Evolutionary conservation across 441 rosid species (phyloP).

Genomic region (Biscutella laevigata): DNA sequence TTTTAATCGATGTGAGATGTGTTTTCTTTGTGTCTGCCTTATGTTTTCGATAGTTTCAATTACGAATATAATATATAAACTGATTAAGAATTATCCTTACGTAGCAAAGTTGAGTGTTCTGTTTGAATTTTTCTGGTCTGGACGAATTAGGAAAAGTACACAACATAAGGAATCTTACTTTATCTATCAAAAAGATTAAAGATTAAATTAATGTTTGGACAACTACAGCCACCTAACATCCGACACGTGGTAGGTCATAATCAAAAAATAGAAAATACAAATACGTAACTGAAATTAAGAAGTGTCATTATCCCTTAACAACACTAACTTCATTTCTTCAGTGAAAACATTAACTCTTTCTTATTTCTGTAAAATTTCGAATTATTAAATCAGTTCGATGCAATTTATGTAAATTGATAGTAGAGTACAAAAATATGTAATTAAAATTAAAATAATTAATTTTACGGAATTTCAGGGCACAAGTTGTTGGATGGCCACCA

Average conservation of each 20-base stretch:
- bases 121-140: slow-evolving; percentile 36
- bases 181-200: slow-evolving; percentile 20
- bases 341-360: not conserved
- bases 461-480: slow-evolving; percentile 49
- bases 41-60: slow-evolving; percentile 4
- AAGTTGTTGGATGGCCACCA: slow-evolving; percentile 99
- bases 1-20: no score
- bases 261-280: no score
- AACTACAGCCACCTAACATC: slow-evolving; percentile 19
- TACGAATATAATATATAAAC: not conserved
- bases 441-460: not conserved
- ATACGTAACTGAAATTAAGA: no score
- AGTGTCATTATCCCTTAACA: no score
- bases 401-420: no score
- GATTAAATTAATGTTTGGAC: slow-evolving; percentile 3
- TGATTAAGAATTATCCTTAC: not conserved
- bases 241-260: slow-evolving; percentile 23
- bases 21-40: not conserved
- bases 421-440: no score
- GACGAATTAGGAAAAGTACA: slow-evolving; percentile 43
- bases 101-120: not conserved
- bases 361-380: no score
- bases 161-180: slow-evolving; percentile 68
- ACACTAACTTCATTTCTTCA: not conserved
- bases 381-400: no score